These are phyloP conservation scores for Helenozyma rhizophorensis DNA, from an alignment of 805 yeast genomes.

Conservation along the genomic window DNA sequence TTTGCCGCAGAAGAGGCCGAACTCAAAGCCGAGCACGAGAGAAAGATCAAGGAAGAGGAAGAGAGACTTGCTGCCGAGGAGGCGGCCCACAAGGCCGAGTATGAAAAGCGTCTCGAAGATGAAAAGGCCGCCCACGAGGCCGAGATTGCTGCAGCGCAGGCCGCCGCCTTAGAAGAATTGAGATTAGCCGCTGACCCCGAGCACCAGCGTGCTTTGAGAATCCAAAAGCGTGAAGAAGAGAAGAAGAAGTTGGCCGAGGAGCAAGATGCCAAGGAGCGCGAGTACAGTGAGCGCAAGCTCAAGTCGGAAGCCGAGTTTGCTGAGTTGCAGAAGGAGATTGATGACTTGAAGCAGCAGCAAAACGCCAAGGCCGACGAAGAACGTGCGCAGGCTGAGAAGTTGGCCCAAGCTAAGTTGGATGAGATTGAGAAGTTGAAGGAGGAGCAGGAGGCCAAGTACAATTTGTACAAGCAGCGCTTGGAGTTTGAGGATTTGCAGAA, in stretches of 20 bases:
- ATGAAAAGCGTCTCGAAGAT: slow-evolving; percentile 7
- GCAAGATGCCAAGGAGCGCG: slow-evolving; percentile 23
- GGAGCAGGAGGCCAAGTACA: slow-evolving; percentile 31
- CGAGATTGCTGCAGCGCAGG: slow-evolving; percentile 8
- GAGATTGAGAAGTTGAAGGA: slow-evolving; percentile 31
- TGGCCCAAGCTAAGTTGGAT: slow-evolving; percentile 28
- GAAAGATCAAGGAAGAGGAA: slow-evolving; percentile 24
- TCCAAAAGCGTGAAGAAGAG: slow-evolving; percentile 23
- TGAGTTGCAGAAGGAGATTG: slow-evolving; percentile 28
- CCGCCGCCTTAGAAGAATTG: neutral
- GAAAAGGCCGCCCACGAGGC: slow-evolving; percentile 3
- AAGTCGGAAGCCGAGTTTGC: slow-evolving; percentile 23
- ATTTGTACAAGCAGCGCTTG: slow-evolving; percentile 25
- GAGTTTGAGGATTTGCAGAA: slow-evolving; percentile 37
- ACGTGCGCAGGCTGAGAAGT: slow-evolving; percentile 23
- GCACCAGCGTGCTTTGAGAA: slow-evolving; percentile 22
- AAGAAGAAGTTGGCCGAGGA: slow-evolving; percentile 21
- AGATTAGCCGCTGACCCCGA: slow-evolving; percentile 22
- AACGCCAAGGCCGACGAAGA: slow-evolving; percentile 20
- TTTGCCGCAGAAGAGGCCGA: slow-evolving; percentile 8
- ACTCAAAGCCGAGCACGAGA: slow-evolving; percentile 12
- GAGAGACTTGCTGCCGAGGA: slow-evolving; percentile 20
- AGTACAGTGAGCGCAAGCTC: slow-evolving; percentile 21
- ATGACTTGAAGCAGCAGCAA: slow-evolving; percentile 24
- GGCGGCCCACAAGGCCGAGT: slow-evolving; percentile 5